These are phyloP conservation scores for Calonectria leucothoes DNA, from an alignment of 2,329 filamentous ascomycete genomes.

Conservation along the genomic window DNA sequence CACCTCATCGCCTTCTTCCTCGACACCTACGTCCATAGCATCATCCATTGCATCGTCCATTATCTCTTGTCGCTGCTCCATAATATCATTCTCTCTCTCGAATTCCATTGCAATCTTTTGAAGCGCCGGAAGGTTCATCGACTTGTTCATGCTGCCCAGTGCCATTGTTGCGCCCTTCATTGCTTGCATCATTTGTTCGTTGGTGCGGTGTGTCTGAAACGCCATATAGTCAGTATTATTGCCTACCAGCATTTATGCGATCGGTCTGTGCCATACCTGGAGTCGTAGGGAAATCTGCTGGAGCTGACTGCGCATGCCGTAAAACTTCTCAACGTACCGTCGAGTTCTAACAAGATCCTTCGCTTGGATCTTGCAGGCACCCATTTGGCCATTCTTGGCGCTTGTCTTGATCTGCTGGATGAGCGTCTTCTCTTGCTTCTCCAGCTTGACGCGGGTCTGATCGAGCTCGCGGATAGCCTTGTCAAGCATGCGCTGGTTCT, in stretches of 20 bases:
- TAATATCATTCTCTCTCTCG: slow-evolving; percentile 98
- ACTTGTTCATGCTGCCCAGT: slow-evolving; percentile 95
- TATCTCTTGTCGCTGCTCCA: slow-evolving; percentile 99
- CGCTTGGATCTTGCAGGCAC: slow-evolving; percentile 97
- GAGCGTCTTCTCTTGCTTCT: slow-evolving; percentile 98
- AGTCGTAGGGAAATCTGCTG: slow-evolving; percentile 96
- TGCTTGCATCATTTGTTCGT: slow-evolving; percentile 99
- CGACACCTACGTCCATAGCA: slow-evolving; percentile 88
- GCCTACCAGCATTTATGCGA: neutral
- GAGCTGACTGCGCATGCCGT: slow-evolving; percentile 95
- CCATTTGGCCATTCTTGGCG: slow-evolving; percentile 97
- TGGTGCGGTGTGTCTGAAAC: slow-evolving; percentile 89
- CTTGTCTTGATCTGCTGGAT: slow-evolving; percentile 97
- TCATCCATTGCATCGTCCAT: slow-evolving; percentile 99
- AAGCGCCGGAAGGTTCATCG: slow-evolving; percentile 95
- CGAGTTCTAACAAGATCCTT: slow-evolving; percentile 95
- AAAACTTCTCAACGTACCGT: slow-evolving; percentile 97
- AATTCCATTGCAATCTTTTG: slow-evolving; percentile 99
- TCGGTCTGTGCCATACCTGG: slow-evolving; percentile 69
- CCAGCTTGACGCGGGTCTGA: slow-evolving; percentile 92
- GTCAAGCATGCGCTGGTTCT: slow-evolving; percentile 96
- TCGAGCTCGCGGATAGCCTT: slow-evolving; percentile 98
- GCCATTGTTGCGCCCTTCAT: slow-evolving; percentile 98
- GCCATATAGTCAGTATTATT: slow-evolving; percentile 23
- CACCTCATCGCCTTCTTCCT: slow-evolving; percentile 96